Conservation (phyloP, 805 yeast species). For the Hemisphaericaspora nanyangensis region DNA sequence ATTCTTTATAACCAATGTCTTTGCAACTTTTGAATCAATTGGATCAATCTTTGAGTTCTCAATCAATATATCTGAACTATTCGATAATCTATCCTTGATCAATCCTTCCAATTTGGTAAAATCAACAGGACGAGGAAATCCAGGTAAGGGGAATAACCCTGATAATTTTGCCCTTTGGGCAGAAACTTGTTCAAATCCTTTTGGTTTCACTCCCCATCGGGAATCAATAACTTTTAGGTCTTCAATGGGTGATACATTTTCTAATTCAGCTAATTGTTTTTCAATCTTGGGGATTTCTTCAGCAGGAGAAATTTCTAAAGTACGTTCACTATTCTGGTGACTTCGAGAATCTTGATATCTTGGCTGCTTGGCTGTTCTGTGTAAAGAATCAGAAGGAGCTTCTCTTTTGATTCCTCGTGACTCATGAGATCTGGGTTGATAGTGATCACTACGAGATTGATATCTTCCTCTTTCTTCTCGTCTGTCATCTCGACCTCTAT, state of each 20-base stretch:
- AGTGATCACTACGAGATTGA: background rate
- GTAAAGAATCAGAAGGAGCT: background rate
- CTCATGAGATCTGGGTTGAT: background rate
- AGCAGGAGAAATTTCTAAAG: background rate
- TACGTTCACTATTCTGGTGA: background rate
- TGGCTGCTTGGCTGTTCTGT: background rate
- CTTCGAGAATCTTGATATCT: background rate
- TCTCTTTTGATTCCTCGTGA: background rate
- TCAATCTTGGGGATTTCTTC: background rate
- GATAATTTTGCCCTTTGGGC: constrained; percentile 76
- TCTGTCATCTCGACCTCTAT: background rate
- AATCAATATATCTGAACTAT: constrained; percentile 27
- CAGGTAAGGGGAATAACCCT: constrained; percentile 76
- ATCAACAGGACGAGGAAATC: constrained; percentile 47
- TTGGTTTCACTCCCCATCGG: constrained; percentile 69
- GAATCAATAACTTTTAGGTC: constrained; percentile 48
- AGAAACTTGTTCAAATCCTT: constrained; percentile 68
- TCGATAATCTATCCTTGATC: constrained; percentile 28
- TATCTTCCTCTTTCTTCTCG: background rate
- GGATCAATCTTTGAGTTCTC: constrained; percentile 37
- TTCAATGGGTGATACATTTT: constrained; percentile 42
- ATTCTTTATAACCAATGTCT: constrained; percentile 26
- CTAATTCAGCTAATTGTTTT: background rate
- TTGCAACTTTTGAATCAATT: constrained; percentile 31
- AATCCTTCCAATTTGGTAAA: constrained; percentile 39